phyloP scores from a whole-genome alignment of 306 rosid genomes.

The Ziziphus jujuba region DNA sequence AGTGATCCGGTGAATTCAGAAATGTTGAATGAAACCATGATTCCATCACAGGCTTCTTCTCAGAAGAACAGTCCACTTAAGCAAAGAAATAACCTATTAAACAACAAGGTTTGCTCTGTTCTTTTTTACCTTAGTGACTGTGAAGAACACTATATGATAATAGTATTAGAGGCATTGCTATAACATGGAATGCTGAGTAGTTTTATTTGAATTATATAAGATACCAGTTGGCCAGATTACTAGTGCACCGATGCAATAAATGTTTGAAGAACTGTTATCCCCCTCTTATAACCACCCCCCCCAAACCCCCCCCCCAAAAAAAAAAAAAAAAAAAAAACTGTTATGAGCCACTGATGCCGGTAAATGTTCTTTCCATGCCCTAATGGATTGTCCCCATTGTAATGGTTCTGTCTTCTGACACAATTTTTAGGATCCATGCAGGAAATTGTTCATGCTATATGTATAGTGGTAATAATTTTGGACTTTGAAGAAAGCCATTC shows the following conservation, averaged over 20 bases:
- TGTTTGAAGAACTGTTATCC: too few relatives aligned
- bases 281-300: too few relatives aligned
- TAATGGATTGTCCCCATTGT: not conserved
- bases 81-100: slow-evolving; percentile 29
- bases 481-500: not conserved
- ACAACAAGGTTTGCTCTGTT: slow-evolving; percentile 46
- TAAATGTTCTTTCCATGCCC: not conserved
- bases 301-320: too few relatives aligned
- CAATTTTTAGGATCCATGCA: not conserved
- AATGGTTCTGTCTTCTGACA: not conserved
- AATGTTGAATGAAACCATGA: slow-evolving; percentile 31
- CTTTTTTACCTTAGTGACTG: slow-evolving; percentile 8
- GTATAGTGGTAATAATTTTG: not conserved
- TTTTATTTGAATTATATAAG: too few relatives aligned
- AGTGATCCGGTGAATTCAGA: slow-evolving; percentile 36
- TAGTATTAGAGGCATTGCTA: too few relatives aligned
- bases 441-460: not conserved
- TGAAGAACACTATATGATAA: not conserved
- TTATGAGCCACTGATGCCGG: too few relatives aligned
- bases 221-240: too few relatives aligned
- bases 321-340: not conserved
- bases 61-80: slow-evolving; percentile 36
- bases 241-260: too few relatives aligned
- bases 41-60: slow-evolving; percentile 33
- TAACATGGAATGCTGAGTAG: too few relatives aligned